Evolutionary conservation across 805 yeast genomes (phyloP), one percentile per base, ranked within the genome.

Genomic region (Suhomyces xylopsoci): DNA sequence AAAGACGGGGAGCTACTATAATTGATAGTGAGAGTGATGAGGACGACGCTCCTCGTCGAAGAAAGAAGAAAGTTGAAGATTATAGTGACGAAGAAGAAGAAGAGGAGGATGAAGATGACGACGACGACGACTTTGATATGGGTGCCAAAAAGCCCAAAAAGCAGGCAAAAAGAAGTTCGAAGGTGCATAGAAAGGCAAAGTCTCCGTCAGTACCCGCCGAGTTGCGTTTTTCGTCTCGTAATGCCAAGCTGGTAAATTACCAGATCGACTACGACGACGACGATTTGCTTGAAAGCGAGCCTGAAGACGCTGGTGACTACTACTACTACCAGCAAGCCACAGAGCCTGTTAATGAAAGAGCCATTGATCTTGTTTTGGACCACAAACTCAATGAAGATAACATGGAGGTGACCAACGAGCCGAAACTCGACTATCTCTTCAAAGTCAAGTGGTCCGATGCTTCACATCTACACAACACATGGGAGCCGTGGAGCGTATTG

Each of bases 391-490:
- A 70, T 47, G 67, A 62, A 49, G 71, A 66, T 45, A 70, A 67
- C 50, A 71, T 74, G 22, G 70, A 73, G 67, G 55, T 69, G 44
- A 77, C 83, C 14, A 68, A 74, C 47, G 80, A 77, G 46, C 85
- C 89, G 42, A 87, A 86, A 60, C 72, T 73, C 49, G 83, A 81
- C 54, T 85, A 77, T 62, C 79, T 82, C 48, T 72, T 82, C 64
- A 68, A 78, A 59, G 80, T 94, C 60, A 94, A 94, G 71, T 94
- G 99, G 99, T 77, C 81, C 17, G 89, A 82, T 50, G 77, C 83
- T 56, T 88, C 97, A 12, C 98, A 94, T 72, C 76, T 94, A 56
- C 99, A 94, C 71, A 94, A 93, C 68, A 86, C 97, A 0, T 94
- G 97, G 97, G 97, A 92, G 66, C 67, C 81, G 2, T 91, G 87